Conservation (phyloP, 345 rosid genomes). For the Isatis tinctoria region DNA sequence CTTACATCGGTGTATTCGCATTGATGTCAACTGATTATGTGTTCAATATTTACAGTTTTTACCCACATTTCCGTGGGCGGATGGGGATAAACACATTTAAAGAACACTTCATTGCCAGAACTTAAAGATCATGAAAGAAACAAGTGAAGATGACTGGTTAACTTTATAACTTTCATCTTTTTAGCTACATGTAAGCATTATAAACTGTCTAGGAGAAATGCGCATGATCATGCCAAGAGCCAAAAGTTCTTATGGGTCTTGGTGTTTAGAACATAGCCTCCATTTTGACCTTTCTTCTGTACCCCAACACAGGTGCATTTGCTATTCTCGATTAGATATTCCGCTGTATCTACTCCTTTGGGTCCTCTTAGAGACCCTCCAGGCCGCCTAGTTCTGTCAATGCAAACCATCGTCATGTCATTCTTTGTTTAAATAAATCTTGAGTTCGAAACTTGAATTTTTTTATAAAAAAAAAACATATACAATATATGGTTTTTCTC, state of each 20-base stretch:
- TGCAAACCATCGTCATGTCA: background rate
- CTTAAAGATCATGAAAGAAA: conserved; percentile 9
- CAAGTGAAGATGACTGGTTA: conserved; percentile 5
- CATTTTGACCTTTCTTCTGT: conserved; percentile 74
- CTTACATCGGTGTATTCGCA: background rate
- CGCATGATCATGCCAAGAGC: conserved; percentile 63
- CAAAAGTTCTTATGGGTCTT: conserved; percentile 85
- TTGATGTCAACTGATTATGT: background rate
- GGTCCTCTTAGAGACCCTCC: conserved; percentile 49
- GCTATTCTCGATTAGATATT: conserved; percentile 78
- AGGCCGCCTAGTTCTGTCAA: conserved; percentile 39
- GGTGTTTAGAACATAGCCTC: conserved; percentile 82
- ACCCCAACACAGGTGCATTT: conserved; percentile 80
- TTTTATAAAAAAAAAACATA: no score
- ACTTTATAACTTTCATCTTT: background rate
- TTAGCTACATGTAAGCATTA: conserved; percentile 13
- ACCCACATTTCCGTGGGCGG: background rate
- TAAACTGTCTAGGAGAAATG: conserved; percentile 24
- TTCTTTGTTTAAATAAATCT: background rate
- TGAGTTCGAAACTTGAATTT: background rate
- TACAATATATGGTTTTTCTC: background rate
- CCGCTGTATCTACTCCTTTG: conserved; percentile 62
- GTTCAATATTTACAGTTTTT: background rate
- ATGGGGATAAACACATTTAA: background rate
- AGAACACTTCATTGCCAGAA: background rate